phyloP scores from a whole-genome alignment of 2,329 filamentous ascomycete species.

The Diaporthe ilicicola region DNA sequence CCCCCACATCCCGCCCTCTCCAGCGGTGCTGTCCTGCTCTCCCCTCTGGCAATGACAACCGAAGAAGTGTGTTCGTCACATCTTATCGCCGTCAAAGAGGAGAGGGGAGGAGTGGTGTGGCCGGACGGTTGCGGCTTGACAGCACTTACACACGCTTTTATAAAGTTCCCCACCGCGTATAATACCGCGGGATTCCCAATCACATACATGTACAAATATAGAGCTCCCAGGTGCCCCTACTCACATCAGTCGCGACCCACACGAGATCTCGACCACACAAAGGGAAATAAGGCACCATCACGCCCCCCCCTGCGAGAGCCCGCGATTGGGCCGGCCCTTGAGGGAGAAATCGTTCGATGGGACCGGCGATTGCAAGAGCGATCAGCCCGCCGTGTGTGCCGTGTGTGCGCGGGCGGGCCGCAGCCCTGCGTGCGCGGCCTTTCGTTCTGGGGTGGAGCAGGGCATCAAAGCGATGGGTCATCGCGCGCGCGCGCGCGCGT shows the following conservation, averaged over 20 bases:
- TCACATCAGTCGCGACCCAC: neutral
- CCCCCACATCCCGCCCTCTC: too few relatives aligned
- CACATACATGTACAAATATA: too few relatives aligned
- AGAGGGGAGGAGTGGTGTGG: too few relatives aligned
- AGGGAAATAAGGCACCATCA: neutral
- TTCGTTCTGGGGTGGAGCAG: neutral
- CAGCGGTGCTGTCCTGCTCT: neutral
- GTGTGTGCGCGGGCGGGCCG: too few relatives aligned
- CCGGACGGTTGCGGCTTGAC: too few relatives aligned
- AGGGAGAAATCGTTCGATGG: neutral
- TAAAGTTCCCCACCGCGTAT: too few relatives aligned
- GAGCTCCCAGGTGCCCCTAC: too few relatives aligned
- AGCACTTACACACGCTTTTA: too few relatives aligned
- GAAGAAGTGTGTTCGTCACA: too few relatives aligned
- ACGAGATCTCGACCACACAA: neutral
- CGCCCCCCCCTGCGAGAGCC: neutral
- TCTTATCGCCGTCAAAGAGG: too few relatives aligned
- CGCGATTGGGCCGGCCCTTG: neutral
- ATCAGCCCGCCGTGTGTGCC: neutral
- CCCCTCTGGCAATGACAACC: neutral
- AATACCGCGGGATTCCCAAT: too few relatives aligned
- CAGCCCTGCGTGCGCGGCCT: slow-evolving; percentile 16
- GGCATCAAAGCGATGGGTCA: neutral
- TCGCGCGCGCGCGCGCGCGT: too few relatives aligned
- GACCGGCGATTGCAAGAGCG: neutral